Base-by-base conservation (phyloP, 805 yeast genomes). In the Ogataea nakhonphanomensis region DNA sequence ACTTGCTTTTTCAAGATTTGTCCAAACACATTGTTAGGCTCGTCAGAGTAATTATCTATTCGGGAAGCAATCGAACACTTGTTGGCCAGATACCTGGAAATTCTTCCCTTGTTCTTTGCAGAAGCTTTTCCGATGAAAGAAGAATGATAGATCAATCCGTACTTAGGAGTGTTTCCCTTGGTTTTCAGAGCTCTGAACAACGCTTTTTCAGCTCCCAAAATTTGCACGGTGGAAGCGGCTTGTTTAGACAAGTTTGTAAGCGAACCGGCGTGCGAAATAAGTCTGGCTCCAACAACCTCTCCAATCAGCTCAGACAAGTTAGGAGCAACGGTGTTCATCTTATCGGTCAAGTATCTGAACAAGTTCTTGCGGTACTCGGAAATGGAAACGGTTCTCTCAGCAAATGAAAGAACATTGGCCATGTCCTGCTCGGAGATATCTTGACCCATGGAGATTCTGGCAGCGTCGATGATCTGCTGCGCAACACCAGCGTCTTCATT, bases 221-320 rank as follows among this genome's bases (percentile, higher is more conserved):
- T 89, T 76, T 93, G 99, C 46, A 93, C 97, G 45, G 99, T 93
- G 17, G 99, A 93, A 43, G 99, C 99, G 59, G 99, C 98, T 72
- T 90, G 96, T 66, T 93, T 93, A 44, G 98, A 89, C 65, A 93
- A 73, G 71, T 85, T 91, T 50, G 96, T 90, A 65, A 93, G 77
- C 54, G 97, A 89, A 69, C 99, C 99, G 48, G 99, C 97, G 59
- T 93, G 98, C 44, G 99, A 91, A 53, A 93, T 93, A 59, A 93
- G 78, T 69, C 99, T 80, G 35, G 99, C 99, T 71, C 99, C 99
- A 53, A 93, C 95, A 65, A 91, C 93, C 74, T 93, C 99, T 66
- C 99, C 99, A 62, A 93, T 91, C 65, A 93, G 79, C 65, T 91
- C 96, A 35, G 96, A 81, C 64, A 93, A 76, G 69, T 93, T 93